Evolutionary conservation across 2,329 filamentous ascomycete species (phyloP).

Genomic region (Cladosporium sp.): DNA sequence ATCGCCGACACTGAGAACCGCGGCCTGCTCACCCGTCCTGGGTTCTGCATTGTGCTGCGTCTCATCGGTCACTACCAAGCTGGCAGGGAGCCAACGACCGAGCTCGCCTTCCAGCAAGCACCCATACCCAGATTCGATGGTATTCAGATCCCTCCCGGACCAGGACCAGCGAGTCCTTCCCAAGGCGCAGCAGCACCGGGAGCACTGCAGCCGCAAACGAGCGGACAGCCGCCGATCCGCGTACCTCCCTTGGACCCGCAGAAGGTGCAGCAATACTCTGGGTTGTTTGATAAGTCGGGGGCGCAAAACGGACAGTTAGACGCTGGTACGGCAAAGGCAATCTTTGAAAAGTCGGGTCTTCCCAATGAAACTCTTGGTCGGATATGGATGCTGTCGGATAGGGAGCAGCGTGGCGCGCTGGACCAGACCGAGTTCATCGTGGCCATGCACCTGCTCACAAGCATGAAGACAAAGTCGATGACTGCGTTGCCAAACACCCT

Average conservation of each 20-base stretch:
- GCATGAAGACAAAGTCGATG: constrained; percentile 79
- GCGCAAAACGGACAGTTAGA: constrained; percentile 73
- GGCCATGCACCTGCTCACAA: constrained; percentile 94
- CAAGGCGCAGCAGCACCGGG: constrained; percentile 20
- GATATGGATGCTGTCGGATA: constrained; percentile 95
- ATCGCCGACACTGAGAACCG: constrained; percentile 96
- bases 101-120: constrained; percentile 78
- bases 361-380: constrained; percentile 88
- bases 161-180: constrained; percentile 20
- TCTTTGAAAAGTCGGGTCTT: constrained; percentile 89
- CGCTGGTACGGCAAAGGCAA: constrained; percentile 71
- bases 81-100: constrained; percentile 72
- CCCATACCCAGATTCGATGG: constrained; percentile 93
- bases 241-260: constrained; percentile 85
- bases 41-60: constrained; percentile 88
- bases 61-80: constrained; percentile 95
- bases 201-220: constrained; percentile 29
- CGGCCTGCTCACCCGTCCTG: constrained; percentile 84
- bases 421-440: constrained; percentile 92
- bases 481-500: constrained; percentile 74
- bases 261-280: constrained; percentile 83
- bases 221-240: constrained; percentile 61
- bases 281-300: constrained; percentile 86
- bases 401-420: constrained; percentile 83
- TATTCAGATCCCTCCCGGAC: constrained; percentile 46